Conservation (phyloP, 2,329 filamentous ascomycete genomes). For the Monilinia polystroma region DNA sequence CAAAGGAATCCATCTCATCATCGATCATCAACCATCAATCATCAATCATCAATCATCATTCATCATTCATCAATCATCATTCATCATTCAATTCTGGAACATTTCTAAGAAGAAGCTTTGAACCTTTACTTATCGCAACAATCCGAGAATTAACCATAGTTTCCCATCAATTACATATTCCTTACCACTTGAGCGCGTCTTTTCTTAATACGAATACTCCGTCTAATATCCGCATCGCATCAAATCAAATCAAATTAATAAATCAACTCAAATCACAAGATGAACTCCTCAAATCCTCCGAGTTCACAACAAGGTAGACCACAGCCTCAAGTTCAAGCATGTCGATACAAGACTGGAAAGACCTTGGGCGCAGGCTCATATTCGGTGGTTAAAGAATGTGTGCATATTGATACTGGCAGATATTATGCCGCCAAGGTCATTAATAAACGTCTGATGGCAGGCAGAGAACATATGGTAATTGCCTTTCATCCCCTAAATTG, state of each 20-base stretch:
- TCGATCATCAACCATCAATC: not conserved
- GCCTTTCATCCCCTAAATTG: constrained; percentile 17
- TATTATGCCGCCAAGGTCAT: constrained; percentile 99
- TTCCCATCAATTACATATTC: not conserved
- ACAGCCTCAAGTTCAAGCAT: constrained; percentile 68
- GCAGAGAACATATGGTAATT: constrained; percentile 92
- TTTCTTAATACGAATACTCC: not conserved
- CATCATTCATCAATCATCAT: not conserved
- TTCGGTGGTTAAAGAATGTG: constrained; percentile 97
- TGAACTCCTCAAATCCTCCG: constrained; percentile 13
- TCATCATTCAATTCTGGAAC: not conserved
- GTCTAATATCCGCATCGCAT: not conserved
- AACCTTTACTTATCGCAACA: not conserved
- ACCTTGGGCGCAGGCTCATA: constrained; percentile 95
- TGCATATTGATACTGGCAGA: constrained; percentile 94
- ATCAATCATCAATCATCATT: not conserved
- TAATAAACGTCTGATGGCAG: constrained; percentile 97
- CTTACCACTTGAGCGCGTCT: not conserved
- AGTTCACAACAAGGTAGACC: constrained; percentile 28
- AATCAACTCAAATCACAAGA: constrained; percentile 2
- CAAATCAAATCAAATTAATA: too few species aligned
- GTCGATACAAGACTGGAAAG: constrained; percentile 98
- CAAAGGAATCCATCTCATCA: not conserved
- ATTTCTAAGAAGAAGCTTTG: not conserved
- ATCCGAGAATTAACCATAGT: not conserved